These are phyloP conservation scores for Lentinula raphanica DNA, from an alignment of 768 basidiomycete species.

Conservation along the genomic window DNA sequence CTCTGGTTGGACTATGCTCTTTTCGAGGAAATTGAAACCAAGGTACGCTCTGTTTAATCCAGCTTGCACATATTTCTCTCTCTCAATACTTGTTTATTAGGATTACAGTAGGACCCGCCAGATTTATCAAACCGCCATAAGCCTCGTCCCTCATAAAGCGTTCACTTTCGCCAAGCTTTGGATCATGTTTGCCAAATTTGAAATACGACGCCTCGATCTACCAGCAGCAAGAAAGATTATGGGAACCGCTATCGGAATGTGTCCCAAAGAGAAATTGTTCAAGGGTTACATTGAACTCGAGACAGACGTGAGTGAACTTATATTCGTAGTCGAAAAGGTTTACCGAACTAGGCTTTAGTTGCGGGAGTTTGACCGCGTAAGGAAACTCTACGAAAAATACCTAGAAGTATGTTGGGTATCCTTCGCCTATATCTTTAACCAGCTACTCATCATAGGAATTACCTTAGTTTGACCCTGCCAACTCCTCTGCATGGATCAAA, in stretches of 20 bases:
- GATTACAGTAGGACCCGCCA: constrained; percentile 83
- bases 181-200: constrained; percentile 89
- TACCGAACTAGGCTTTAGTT: constrained; percentile 38
- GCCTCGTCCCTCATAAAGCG: constrained; percentile 89
- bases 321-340: background rate
- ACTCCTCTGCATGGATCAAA: constrained; percentile 93
- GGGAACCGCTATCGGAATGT: constrained; percentile 90
- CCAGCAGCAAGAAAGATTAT: constrained; percentile 83
- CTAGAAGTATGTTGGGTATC: constrained; percentile 60
- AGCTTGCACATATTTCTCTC: too few relatives aligned
- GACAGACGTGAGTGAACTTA: constrained; percentile 57
- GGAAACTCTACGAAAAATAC: constrained; percentile 89
- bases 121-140: constrained; percentile 86
- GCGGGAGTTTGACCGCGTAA: constrained; percentile 92
- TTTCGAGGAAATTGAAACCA: constrained; percentile 94
- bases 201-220: constrained; percentile 78
- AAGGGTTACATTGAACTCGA: constrained; percentile 95
- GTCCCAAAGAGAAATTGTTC: constrained; percentile 92
- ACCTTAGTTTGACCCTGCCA: constrained; percentile 75
- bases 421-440: background rate
- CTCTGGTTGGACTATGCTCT: constrained; percentile 93
- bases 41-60: constrained; percentile 54
- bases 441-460: background rate
- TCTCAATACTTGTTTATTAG: constrained; percentile 29
- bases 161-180: constrained; percentile 99